These are phyloP conservation scores for Cymbidium sinense DNA, from an alignment of 106 monocot species.

Conservation along the genomic window DNA sequence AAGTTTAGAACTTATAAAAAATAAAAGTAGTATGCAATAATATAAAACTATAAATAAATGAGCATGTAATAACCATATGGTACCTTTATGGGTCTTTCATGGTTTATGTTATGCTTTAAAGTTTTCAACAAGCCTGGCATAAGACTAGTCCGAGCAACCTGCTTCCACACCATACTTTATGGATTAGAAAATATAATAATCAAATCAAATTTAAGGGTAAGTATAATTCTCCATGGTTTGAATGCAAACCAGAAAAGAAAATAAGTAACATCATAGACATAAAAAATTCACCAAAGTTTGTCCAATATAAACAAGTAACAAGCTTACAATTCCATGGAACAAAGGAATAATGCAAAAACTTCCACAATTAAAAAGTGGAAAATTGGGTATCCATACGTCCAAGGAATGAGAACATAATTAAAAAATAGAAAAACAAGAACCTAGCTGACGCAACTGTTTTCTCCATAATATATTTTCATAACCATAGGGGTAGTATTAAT, in stretches of 20 bases:
- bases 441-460: too few species aligned
- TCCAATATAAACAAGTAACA: not conserved
- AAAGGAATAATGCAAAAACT: not conserved
- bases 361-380: not conserved
- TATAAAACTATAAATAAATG: not conserved
- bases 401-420: too few species aligned
- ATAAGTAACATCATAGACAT: not conserved
- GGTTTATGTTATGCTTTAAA: slow-evolving; percentile 76
- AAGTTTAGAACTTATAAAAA: not conserved
- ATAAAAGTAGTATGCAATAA: not conserved
- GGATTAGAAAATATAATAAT: not conserved
- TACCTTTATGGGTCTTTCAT: slow-evolving; percentile 89
- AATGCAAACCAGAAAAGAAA: not conserved
- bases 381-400: too few species aligned
- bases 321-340: too few species aligned
- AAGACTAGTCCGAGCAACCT: slow-evolving; percentile 87
- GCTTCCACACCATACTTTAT: slow-evolving; percentile 6
- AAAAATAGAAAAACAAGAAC: too few species aligned
- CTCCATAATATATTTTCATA: too few species aligned
- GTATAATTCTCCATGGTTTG: not conserved
- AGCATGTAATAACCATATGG: not conserved
- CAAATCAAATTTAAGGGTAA: not conserved
- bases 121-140: slow-evolving; percentile 80
- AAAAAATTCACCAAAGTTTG: not conserved
- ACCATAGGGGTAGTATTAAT: too few species aligned